phyloP scores from a whole-genome alignment of 1,284 basidiomycete species.

The Peniophora sp. region DNA sequence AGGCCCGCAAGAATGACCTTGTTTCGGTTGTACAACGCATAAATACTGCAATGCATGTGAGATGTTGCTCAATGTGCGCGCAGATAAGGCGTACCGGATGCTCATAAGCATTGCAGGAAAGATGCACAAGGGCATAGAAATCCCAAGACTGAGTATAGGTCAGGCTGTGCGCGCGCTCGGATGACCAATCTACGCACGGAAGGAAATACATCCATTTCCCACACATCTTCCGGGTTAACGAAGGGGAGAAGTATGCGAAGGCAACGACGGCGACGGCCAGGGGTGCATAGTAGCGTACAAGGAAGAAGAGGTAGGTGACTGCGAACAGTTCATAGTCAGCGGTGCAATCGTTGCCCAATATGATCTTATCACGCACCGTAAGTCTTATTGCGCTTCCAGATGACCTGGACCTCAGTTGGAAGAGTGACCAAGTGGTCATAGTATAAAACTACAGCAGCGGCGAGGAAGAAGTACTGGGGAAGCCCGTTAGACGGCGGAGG shows the following conservation, averaged over 20 bases:
- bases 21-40: constrained; percentile 13
- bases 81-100: constrained; percentile 6
- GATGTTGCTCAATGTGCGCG: neutral
- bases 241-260: constrained; percentile 10
- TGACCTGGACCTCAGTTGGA: constrained; percentile 10
- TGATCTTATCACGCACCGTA: constrained; percentile 4
- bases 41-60: constrained; percentile 5
- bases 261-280: constrained; percentile 9
- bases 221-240: constrained; percentile 11
- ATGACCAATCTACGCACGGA: neutral
- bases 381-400: constrained; percentile 13
- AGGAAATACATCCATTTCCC: neutral
- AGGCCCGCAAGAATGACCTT: constrained; percentile 8
- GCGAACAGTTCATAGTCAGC: neutral
- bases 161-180: neutral
- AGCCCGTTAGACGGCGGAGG: neutral
- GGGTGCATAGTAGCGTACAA: constrained; percentile 10
- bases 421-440: constrained; percentile 11
- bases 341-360: neutral
- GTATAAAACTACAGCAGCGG: constrained; percentile 7
- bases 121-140: constrained; percentile 9
- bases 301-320: constrained; percentile 12
- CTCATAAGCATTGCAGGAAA: constrained; percentile 12
- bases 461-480: constrained; percentile 12
- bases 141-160: constrained; percentile 2